Evolutionary conservation across 306 rosid genomes (phyloP).

Genomic region (Fagus crenata): DNA sequence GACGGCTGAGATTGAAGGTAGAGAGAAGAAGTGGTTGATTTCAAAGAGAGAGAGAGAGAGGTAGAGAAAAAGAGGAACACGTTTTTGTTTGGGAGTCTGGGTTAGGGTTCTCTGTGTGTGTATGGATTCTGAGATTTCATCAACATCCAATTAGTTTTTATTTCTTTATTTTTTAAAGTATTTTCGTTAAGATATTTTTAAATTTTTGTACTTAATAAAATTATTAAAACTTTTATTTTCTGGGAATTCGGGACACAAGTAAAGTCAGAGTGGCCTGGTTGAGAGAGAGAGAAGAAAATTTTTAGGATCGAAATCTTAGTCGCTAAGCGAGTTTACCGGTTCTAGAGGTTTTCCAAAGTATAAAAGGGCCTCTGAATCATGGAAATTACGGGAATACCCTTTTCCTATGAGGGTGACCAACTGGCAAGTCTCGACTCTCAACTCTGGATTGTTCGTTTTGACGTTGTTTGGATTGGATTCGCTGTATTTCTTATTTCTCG

Average conservation of each 20-base stretch:
- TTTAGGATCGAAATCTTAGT: conserved; percentile 28
- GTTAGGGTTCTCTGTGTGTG: conserved; percentile 26
- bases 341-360: neutral
- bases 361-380: neutral
- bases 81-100: conserved; percentile 4
- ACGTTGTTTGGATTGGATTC: neutral
- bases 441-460: too few relatives aligned
- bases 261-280: conserved; percentile 6
- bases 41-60: neutral
- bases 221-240: conserved; percentile 3
- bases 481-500: neutral
- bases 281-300: conserved; percentile 23
- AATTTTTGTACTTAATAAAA: conserved; percentile 6
- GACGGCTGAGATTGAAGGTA: conserved; percentile 10
- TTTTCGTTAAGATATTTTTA: neutral
- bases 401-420: neutral
- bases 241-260: conserved; percentile 31
- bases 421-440: too few relatives aligned
- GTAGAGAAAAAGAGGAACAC: neutral
- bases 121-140: conserved; percentile 38
- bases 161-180: conserved; percentile 2
- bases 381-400: neutral
- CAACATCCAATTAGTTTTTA: conserved; percentile 36
- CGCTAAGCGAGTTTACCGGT: conserved; percentile 40
- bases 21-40: neutral